Base-by-base conservation (phyloP, 345 rosid genomes). In the Rhizophora apiculata region DNA sequence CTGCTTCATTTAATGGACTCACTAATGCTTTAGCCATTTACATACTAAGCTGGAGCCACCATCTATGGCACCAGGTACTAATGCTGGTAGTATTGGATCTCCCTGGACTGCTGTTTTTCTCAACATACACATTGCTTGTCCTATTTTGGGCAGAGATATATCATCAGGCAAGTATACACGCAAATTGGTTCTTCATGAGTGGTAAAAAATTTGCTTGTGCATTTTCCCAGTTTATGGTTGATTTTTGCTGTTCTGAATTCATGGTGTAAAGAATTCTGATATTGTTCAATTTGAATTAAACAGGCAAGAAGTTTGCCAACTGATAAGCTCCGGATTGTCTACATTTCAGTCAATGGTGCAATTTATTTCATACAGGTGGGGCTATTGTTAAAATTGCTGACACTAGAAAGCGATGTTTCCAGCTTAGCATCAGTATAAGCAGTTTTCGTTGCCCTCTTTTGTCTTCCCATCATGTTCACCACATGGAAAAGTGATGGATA, bases 121-220 rank as follows among this genome's bases (percentile, higher is more conserved):
- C 99, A 3, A 89, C 98, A 0, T 96, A 89, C 81, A 92, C 98
- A 1, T 80, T 96, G 69, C 92, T 96, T 8, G 98, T 92, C 67
- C 85, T 96, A 52, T 96, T 96, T 73, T 96, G 99, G 99, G 99
- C 99, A 22, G 99, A 96, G 82, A 96, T 96, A 85, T 96, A 96
- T 84, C 98, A 90, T 79, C 98, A 96, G 97, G 99, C 81, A 81
- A 82, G 89, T 73, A 34, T 59, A 32, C 54, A 51, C 29, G 22
- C n/a, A 32, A 22, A 11, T 60, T n/a, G 10, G 4, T 46, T 18
- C 61, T 34, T 30, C 3, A 61, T 34, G 9, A 39, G 1, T 21
- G 3, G 34, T 39, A 43, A 24, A 53, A 43, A 3, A 16, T 27
- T 9, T 9, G 5, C 34, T 48, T 31, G 60, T 18, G 32, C 11